Base-by-base conservation (phyloP, 345 rosid genomes). In the Salix suchowensis region DNA sequence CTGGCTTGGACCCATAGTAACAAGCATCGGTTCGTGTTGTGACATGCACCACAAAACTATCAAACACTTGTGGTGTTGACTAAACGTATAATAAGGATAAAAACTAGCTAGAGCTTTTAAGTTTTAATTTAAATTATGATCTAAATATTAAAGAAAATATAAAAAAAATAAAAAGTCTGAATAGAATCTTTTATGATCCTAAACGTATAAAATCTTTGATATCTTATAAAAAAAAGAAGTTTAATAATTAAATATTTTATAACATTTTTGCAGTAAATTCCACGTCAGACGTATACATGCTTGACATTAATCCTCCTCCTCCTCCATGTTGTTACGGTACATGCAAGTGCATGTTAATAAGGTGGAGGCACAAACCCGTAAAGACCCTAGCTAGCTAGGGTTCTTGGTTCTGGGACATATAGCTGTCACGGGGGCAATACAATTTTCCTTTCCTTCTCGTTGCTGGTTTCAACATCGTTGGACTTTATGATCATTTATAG, bases 1-100 rank as follows among this genome's bases (percentile, higher is more conserved):
- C 80, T 77, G 80, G 75, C 71, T 28, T 72, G 80, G 77, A 62
- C 80, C 80, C 80, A n/a, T 52, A 5, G 16, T 7, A 3, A 54
- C 2, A 6, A 23, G 48, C 65, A 42, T 21, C 65, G 79, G 55
- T 18, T 71, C 82, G 72, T 68, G 16, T 14, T 4, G 4, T 36
- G 48, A 61, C 7, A 61, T 39, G 26, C 65, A 68, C 9, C 54
- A 24, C 23, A 18, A 65, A 52, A 50, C 40, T 0, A 65, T 30
- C 68, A 30, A 26, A 48, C 60, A 19, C 23, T 19, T 52, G 60
- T 54, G 60, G 11, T 40, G 0, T 40, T 3, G 44, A 2, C 44
- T 11, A 2, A 0, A 40, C 44, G 14, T 2, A 10, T 40, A 40
- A 10, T 40, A 11, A 40, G 44, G 14, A 12, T 40, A 2, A 40